phyloP scores from a whole-genome alignment of 2,329 filamentous ascomycete species.

The Coniochaeta ligniaria region DNA sequence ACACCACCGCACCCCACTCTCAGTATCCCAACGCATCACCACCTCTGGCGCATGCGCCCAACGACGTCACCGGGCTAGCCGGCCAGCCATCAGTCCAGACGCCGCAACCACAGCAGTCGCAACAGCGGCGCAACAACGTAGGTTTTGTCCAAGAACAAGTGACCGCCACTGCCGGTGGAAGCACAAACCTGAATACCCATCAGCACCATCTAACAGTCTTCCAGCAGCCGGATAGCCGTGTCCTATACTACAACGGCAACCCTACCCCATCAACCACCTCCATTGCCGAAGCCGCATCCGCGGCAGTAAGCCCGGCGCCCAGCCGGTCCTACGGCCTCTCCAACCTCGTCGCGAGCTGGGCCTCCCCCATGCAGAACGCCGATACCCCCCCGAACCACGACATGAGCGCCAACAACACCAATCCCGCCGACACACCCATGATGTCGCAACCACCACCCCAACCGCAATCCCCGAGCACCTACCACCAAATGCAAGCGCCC shows the following conservation, averaged over 20 bases:
- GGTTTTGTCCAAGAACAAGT: background rate
- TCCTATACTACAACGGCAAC: conserved; percentile 3
- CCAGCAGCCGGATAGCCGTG: conserved; percentile 6
- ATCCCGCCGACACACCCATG: conserved; percentile 13
- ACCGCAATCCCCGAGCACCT: conserved; percentile 27
- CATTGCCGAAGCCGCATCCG: conserved; percentile 1
- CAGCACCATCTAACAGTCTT: conserved; percentile 4
- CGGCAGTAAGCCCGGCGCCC: background rate
- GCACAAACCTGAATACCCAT: conserved; percentile 8
- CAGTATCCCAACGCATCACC: conserved; percentile 15
- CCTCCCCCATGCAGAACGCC: conserved; percentile 1
- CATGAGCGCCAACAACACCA: conserved; percentile 24
- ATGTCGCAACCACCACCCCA: background rate
- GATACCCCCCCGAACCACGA: conserved; percentile 11
- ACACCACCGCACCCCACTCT: conserved; percentile 13
- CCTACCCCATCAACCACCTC: conserved; percentile 5
- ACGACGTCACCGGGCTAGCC: conserved; percentile 16
- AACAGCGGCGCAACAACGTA: conserved; percentile 11
- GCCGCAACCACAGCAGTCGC: conserved; percentile 8
- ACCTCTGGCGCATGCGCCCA: conserved; percentile 12
- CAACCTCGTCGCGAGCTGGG: background rate
- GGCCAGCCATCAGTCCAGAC: conserved; percentile 6
- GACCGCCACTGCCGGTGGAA: conserved; percentile 7
- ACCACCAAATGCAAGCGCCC: conserved; percentile 29
- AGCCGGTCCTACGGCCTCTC: background rate